Conservation (phyloP, 148 eudicot species). For the Vaccinium macrocarpon region DNA sequence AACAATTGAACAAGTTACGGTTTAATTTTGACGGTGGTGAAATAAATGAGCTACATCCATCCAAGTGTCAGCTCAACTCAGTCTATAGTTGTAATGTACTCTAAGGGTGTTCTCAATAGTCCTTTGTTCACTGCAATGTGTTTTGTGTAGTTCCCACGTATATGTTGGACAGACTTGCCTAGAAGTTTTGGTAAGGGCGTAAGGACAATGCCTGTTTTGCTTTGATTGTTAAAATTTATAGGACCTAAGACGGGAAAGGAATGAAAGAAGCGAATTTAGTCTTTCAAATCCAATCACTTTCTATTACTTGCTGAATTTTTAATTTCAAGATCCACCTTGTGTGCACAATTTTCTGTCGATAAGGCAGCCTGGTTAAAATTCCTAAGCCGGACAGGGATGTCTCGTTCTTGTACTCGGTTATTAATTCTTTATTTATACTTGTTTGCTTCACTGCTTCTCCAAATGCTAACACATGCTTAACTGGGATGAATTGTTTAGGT, state of each 20-base stretch:
- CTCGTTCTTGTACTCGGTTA: background rate
- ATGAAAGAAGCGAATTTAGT: background rate
- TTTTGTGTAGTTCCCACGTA: background rate
- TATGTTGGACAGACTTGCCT: background rate
- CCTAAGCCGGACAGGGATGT: too few relatives aligned
- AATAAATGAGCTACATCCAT: background rate
- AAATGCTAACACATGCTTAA: conserved; percentile 36
- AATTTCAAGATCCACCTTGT: background rate
- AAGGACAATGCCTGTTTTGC: background rate
- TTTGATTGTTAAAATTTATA: background rate
- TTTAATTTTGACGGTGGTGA: background rate
- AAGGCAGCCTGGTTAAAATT: background rate
- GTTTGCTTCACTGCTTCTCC: conserved; percentile 4
- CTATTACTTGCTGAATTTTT: background rate
- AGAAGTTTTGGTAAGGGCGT: background rate
- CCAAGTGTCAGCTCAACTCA: background rate
- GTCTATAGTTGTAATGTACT: background rate
- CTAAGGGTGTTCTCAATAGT: background rate
- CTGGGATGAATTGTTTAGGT: conserved; percentile 62
- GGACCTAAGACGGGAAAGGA: background rate
- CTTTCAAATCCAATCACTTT: background rate
- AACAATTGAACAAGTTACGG: background rate
- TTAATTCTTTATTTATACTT: background rate
- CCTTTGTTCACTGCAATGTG: background rate
- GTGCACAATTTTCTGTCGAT: background rate